Conservation (phyloP, 441 rosid genomes). For the Dalechampia spathulata region DNA sequence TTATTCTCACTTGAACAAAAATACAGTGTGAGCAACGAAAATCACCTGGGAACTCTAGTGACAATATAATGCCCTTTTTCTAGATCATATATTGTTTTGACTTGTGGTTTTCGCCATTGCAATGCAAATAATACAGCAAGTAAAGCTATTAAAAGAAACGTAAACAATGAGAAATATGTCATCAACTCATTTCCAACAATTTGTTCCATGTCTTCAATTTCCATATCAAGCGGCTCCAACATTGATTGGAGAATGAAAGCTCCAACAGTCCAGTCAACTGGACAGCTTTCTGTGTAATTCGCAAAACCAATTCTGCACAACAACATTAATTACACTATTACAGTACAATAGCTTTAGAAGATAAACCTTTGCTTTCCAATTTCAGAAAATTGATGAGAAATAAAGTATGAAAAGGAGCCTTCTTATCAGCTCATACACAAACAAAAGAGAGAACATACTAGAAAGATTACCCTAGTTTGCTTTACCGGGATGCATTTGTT, state of each 20-base stretch:
- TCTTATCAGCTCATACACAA: no score
- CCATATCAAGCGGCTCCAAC: conserved; percentile 21
- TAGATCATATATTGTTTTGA: conserved; percentile 40
- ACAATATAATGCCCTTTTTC: conserved; percentile 43
- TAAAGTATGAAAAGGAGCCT: no score
- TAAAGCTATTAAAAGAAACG: conserved; percentile 31
- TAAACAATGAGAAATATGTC: conserved; percentile 33
- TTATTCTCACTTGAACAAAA: conserved; percentile 6
- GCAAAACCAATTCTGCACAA: conserved; percentile 22
- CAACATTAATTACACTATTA: background rate
- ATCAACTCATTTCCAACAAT: conserved; percentile 35
- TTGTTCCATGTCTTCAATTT: conserved; percentile 14
- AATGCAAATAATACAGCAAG: conserved; percentile 24
- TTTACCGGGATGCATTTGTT: no score
- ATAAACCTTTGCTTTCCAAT: no score
- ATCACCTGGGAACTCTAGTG: conserved; percentile 35
- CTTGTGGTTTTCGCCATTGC: conserved; percentile 41
- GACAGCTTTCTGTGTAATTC: conserved; percentile 20
- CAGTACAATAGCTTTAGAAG: no score
- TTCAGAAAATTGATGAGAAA: no score
- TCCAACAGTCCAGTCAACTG: conserved; percentile 44
- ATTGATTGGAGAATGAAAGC: conserved; percentile 32
- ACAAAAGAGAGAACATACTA: no score
- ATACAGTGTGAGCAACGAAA: background rate
- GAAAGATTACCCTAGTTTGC: no score